Conservation (phyloP, 2,329 filamentous ascomycete genomes). For the Penicillium corylophilum region DNA sequence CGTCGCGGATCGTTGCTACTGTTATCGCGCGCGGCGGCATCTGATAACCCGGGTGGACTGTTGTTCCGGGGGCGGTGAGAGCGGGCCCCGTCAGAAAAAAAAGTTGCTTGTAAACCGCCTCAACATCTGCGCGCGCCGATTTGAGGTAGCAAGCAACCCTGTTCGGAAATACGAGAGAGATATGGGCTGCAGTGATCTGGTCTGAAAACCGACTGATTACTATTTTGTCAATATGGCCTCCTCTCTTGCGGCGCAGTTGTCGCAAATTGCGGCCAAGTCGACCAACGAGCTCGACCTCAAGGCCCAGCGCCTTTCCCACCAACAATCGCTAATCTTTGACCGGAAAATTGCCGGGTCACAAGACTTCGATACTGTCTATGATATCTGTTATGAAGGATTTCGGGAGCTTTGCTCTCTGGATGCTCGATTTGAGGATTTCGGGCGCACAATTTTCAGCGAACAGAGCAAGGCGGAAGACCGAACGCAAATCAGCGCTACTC, state of each 20-base stretch:
- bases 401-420: slow-evolving; percentile 89
- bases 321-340: slow-evolving; percentile 93
- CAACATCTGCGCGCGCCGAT: slow-evolving; percentile 8
- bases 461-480: slow-evolving; percentile 89
- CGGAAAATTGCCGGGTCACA: slow-evolving; percentile 79
- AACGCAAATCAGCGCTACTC: slow-evolving; percentile 73
- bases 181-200: slow-evolving; percentile 11
- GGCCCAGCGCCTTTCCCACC: slow-evolving; percentile 86
- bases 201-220: slow-evolving; percentile 13
- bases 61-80: slow-evolving; percentile 19
- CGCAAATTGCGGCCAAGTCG: slow-evolving; percentile 84
- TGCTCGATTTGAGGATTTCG: slow-evolving; percentile 70
- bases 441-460: slow-evolving; percentile 81
- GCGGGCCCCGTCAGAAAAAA: slow-evolving; percentile 29
- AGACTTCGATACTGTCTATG: slow-evolving; percentile 84
- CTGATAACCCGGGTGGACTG: slow-evolving; percentile 27
- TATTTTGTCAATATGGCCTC: slow-evolving; percentile 64
- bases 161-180: neutral
- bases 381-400: slow-evolving; percentile 84
- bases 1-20: slow-evolving; percentile 20
- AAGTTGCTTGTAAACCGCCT: slow-evolving; percentile 25
- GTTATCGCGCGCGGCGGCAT: slow-evolving; percentile 7
- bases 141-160: neutral
- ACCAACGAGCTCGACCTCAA: slow-evolving; percentile 90
- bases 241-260: slow-evolving; percentile 88